These are phyloP conservation scores for Cladosporium oxysporum DNA, from an alignment of 2,329 filamentous ascomycete genomes.

Conservation along the genomic window DNA sequence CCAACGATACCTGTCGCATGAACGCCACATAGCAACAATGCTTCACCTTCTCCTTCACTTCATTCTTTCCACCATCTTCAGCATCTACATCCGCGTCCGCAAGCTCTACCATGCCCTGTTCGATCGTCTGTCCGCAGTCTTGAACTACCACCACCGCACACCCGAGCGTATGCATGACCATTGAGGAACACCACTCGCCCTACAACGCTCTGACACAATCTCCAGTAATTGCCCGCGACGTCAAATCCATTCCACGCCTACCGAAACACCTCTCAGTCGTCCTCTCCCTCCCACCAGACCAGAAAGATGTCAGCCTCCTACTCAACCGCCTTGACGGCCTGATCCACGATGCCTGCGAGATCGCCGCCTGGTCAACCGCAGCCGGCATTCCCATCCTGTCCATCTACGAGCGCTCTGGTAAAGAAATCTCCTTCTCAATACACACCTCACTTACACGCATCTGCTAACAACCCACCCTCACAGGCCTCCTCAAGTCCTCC, in stretches of 20 bases:
- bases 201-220: neutral
- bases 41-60: constrained; percentile 53
- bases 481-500: constrained; percentile 86
- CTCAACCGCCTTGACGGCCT: constrained; percentile 65
- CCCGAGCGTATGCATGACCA: constrained; percentile 60
- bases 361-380: constrained; percentile 90
- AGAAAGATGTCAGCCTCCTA: constrained; percentile 59
- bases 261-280: constrained; percentile 89
- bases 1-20: neutral
- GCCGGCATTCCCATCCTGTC: constrained; percentile 85
- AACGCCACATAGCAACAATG: constrained; percentile 6
- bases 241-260: constrained; percentile 70
- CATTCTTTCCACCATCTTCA: constrained; percentile 73
- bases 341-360: constrained; percentile 86
- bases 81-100: constrained; percentile 80
- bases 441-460: neutral
- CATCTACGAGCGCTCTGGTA: constrained; percentile 90
- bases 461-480: neutral
- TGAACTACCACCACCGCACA: constrained; percentile 94
- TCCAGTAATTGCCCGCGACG: constrained; percentile 76
- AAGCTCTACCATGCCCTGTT: constrained; percentile 76
- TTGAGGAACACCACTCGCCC: neutral
- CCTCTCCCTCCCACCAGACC: constrained; percentile 70
- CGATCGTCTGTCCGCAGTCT: constrained; percentile 75
- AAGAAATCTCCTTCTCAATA: neutral